These are phyloP conservation scores for Pachyrhizus erosus DNA, from an alignment of 306 rosid genomes.

Conservation along the genomic window DNA sequence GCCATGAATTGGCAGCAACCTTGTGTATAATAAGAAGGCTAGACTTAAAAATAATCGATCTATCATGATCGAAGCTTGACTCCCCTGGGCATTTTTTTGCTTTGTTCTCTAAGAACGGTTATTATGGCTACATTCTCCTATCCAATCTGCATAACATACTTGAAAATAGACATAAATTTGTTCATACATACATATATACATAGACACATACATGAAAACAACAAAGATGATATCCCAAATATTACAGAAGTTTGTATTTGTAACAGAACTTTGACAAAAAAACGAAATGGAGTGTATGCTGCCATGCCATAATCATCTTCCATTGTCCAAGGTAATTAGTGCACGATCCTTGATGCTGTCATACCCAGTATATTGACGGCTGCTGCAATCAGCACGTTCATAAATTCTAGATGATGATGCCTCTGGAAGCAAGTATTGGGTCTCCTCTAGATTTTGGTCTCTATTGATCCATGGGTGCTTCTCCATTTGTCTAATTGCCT, in stretches of 20 bases:
- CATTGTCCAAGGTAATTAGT: neutral
- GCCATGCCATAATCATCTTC: constrained; percentile 18
- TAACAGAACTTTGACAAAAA: neutral
- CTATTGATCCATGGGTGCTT: no score
- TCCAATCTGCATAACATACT: neutral
- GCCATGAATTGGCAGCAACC: no score
- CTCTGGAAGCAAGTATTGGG: neutral
- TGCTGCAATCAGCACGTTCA: constrained; percentile 19
- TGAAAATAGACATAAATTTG: no score
- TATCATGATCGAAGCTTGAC: no score
- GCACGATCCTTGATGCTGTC: constrained; percentile 7
- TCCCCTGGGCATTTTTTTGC: no score
- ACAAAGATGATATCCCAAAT: neutral
- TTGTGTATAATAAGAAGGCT: no score
- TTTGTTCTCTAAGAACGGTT: no score
- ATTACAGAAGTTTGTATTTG: neutral
- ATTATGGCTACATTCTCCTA: neutral
- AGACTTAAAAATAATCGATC: no score
- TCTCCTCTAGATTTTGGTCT: no score
- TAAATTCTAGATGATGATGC: neutral
- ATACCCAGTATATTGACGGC: neutral
- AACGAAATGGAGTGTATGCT: neutral
- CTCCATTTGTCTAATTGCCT: no score
- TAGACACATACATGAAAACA: neutral
- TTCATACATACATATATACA: no score